Percentiles rank a stretch among this genome's conserved stretches.
Evolutionary conservation across 2,329 filamentous ascomycete species (phyloP).

Genomic region (Akanthomyces lecanii): DNA sequence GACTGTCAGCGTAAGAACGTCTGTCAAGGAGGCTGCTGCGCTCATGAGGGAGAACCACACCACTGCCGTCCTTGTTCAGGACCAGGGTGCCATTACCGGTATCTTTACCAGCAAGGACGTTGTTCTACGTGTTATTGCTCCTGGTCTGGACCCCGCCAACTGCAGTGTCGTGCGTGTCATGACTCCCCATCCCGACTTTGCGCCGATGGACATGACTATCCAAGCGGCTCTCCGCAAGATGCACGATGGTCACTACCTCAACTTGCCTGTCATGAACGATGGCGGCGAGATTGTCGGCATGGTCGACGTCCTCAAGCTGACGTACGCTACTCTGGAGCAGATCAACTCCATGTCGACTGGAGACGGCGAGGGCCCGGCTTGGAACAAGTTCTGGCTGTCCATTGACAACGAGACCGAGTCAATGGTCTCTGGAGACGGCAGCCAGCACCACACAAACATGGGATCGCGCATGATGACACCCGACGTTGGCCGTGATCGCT

Average conservation of each 20-base stretch:
- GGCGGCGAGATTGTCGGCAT: constrained; percentile 96
- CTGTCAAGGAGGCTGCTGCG: constrained; percentile 90
- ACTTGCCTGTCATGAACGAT: constrained; percentile 97
- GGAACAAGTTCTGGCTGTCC: constrained; percentile 99
- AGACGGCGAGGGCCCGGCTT: constrained; percentile 91
- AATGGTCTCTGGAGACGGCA: constrained; percentile 87
- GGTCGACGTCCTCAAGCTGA: constrained; percentile 97
- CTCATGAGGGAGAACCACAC: constrained; percentile 99
- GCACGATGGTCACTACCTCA: constrained; percentile 98
- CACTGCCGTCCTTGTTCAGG: constrained; percentile 91
- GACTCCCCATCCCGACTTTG: constrained; percentile 98
- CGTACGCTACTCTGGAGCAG: constrained; percentile 95
- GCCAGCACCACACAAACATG: constrained; percentile 64
- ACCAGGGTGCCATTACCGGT: constrained; percentile 94
- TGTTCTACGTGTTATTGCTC: constrained; percentile 94
- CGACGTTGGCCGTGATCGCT: constrained; percentile 66
- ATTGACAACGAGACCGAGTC: constrained; percentile 94
- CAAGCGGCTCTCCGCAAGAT: constrained; percentile 97
- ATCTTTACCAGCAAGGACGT: constrained; percentile 99
- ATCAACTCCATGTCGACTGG: constrained; percentile 90
- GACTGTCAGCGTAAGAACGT: constrained; percentile 92
- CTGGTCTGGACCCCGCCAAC: constrained; percentile 85
- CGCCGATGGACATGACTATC: constrained; percentile 97
- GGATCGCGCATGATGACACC: constrained; percentile 76
- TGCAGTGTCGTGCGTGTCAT: constrained; percentile 98